Conservation (phyloP, 768 basidiomycete species). For the Pleurotus tuber-regium region DNA sequence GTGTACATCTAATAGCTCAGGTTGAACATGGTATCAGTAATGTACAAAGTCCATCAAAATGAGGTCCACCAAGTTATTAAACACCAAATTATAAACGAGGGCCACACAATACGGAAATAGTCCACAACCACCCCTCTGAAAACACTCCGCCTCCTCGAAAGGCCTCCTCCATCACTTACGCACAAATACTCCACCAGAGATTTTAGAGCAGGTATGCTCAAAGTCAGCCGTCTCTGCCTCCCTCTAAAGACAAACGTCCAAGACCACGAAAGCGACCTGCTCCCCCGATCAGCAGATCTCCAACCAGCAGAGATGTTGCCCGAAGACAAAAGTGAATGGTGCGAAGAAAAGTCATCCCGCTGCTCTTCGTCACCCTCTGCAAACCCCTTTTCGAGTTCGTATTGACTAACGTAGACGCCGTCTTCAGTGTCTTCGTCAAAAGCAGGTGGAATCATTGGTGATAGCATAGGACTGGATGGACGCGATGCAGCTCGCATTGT, state of each 20-base stretch:
- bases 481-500: conserved; percentile 41
- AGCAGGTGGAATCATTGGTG: conserved; percentile 26
- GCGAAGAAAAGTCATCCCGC: conserved; percentile 29
- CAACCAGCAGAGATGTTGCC: conserved; percentile 10
- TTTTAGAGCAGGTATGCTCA: conserved; percentile 39
- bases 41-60: conserved; percentile 20
- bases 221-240: conserved; percentile 50
- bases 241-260: conserved; percentile 57
- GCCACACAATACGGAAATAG: conserved; percentile 35
- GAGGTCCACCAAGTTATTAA: conserved; percentile 35
- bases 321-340: conserved; percentile 11
- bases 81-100: conserved; percentile 32
- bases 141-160: conserved; percentile 25
- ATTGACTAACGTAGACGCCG: conserved; percentile 52
- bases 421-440: conserved; percentile 45
- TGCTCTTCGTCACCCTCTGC: conserved; percentile 31
- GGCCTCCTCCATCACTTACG: conserved; percentile 14
- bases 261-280: conserved; percentile 33
- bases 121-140: conserved; percentile 36
- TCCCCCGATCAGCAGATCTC: not conserved
- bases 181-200: conserved; percentile 13
- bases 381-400: conserved; percentile 22
- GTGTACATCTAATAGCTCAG: too few species aligned
- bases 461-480: conserved; percentile 38
- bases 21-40: too few species aligned